Evolutionary conservation across 768 basidiomycete species (phyloP).

Genomic region (Mycena kentingensis): DNA sequence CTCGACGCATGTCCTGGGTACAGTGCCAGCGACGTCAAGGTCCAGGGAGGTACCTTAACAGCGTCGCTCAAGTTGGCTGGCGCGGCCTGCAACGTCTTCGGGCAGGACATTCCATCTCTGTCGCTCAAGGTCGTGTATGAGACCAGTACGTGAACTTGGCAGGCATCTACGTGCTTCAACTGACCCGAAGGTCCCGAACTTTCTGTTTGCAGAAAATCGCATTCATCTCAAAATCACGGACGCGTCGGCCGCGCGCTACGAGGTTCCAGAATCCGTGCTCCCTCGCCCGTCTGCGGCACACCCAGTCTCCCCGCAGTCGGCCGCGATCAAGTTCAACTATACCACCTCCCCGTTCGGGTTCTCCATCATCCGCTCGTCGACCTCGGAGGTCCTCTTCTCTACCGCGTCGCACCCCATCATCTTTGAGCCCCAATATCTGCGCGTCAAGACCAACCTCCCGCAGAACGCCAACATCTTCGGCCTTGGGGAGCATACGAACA

Average conservation of each 20-base stretch:
- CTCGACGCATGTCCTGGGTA: conserved; percentile 68
- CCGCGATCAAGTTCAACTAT: conserved; percentile 61
- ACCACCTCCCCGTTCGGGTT: conserved; percentile 64
- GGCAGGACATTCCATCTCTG: conserved; percentile 51
- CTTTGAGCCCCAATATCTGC: conserved; percentile 77
- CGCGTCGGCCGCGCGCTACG: conserved; percentile 50
- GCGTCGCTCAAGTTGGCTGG: conserved; percentile 58
- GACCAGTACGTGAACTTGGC: conserved; percentile 41
- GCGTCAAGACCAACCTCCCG: conserved; percentile 66
- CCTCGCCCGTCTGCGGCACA: conserved; percentile 48
- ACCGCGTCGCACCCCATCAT: conserved; percentile 64
- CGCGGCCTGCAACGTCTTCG: conserved; percentile 59
- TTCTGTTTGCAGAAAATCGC: conserved; percentile 43
- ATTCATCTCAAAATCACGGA: conserved; percentile 69
- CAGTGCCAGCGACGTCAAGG: conserved; percentile 47
- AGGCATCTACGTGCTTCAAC: background rate
- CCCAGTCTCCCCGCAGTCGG: conserved; percentile 29
- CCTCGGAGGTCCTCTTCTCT: conserved; percentile 60
- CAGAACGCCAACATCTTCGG: conserved; percentile 71
- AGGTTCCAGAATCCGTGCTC: conserved; percentile 64
- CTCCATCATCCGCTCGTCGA: conserved; percentile 50
- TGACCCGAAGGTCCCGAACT: too few relatives aligned
- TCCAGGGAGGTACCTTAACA: conserved; percentile 41
- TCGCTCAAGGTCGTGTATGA: conserved; percentile 59
- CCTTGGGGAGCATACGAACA: conserved; percentile 71